These are phyloP conservation scores for Haplosporangium sp. DNA, from an alignment of 371 early-diverging fungal species.

Conservation along the genomic window DNA sequence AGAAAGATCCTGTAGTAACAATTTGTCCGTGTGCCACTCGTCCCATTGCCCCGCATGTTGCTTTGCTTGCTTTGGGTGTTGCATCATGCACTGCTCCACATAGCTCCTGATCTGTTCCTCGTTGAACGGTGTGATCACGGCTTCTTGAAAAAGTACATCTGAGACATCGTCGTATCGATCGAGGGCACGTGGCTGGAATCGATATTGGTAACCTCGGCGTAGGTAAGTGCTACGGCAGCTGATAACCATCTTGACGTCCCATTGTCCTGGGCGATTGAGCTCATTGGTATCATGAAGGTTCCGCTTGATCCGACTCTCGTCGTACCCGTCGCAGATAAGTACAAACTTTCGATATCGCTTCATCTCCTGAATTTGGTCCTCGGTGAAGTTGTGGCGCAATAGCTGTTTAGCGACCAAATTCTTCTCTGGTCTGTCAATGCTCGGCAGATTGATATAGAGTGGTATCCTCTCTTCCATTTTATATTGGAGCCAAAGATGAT, in stretches of 20 bases:
- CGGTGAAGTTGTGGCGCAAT: neutral
- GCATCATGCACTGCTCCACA: constrained; percentile 5
- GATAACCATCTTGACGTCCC: constrained; percentile 14
- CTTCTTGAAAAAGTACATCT: constrained; percentile 8
- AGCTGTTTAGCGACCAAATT: constrained; percentile 18
- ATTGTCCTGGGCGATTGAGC: neutral
- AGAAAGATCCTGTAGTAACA: too few species aligned
- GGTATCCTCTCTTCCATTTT: constrained; percentile 8
- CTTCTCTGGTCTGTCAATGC: constrained; percentile 3
- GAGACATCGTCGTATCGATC: neutral
- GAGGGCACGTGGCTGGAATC: constrained; percentile 20
- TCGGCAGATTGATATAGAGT: constrained; percentile 16
- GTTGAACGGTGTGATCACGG: constrained; percentile 9
- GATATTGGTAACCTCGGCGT: neutral
- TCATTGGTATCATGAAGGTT: constrained; percentile 7
- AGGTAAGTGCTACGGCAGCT: constrained; percentile 9
- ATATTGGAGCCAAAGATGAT: constrained; percentile 5
- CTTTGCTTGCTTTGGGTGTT: too few species aligned
- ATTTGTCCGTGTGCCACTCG: too few species aligned
- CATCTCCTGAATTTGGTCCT: constrained; percentile 9
- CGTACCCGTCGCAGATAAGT: constrained; percentile 26
- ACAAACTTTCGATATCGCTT: constrained; percentile 1
- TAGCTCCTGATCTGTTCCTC: constrained; percentile 8
- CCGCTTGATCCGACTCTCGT: constrained; percentile 1
- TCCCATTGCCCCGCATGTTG: too few species aligned